Percentiles rank a stretch among this genome's conserved stretches.
Conservation (phyloP, 2,329 filamentous ascomycete species). For the Fusarium coffeatum region DNA sequence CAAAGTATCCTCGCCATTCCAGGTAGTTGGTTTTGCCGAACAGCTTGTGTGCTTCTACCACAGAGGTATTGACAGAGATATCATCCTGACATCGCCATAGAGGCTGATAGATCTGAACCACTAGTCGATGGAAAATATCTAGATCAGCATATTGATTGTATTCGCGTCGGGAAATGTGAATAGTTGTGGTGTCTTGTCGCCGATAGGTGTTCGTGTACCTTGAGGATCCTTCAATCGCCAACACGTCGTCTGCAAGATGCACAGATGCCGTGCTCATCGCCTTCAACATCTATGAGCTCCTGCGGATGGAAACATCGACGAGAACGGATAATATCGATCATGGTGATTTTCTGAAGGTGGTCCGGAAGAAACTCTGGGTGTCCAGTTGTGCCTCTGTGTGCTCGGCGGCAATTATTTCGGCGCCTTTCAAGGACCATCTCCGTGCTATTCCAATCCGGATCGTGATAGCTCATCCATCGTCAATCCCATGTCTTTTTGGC, state of each 20-base stretch:
- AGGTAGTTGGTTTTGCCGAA: background rate
- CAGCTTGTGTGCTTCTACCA: background rate
- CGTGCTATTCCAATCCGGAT: too few species aligned
- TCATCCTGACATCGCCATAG: background rate
- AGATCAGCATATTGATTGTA: background rate
- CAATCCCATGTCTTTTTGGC: background rate
- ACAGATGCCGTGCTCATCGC: background rate
- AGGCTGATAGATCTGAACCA: background rate
- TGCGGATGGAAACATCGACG: too few species aligned
- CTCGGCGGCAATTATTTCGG: too few species aligned
- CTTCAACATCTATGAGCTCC: accelerated
- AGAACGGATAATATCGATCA: too few species aligned
- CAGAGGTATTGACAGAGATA: background rate
- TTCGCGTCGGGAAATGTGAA: accelerated
- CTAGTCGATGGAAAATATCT: accelerated
- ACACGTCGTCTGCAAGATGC: too few species aligned
- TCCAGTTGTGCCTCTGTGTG: too few species aligned
- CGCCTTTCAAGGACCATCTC: too few species aligned
- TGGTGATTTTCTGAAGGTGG: too few species aligned
- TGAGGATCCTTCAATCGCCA: background rate
- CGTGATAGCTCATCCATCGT: background rate
- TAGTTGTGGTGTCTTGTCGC: background rate
- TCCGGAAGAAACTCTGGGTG: too few species aligned
- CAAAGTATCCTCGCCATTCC: background rate
- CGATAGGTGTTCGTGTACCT: background rate